A percentile compares a stretch with the other conserved stretches of the same genome.
These are phyloP conservation scores for Clohesyomyces aquaticus DNA, from an alignment of 495 filamentous ascomycete species.

Conservation along the genomic window DNA sequence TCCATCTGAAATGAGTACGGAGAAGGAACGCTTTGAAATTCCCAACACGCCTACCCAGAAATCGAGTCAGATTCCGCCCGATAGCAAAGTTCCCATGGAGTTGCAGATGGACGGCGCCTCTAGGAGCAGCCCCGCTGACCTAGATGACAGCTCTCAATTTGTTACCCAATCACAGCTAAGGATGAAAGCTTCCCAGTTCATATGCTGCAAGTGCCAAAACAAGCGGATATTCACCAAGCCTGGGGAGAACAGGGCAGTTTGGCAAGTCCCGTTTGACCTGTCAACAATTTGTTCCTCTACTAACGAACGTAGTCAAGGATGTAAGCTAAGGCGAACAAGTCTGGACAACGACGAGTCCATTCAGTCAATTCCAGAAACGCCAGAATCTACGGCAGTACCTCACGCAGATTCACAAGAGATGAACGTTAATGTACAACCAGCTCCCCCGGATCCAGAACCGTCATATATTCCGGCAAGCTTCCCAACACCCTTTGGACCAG, in stretches of 20 bases:
- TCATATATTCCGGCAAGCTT: not conserved
- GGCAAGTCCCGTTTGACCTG: not conserved
- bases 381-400: not conserved
- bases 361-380: constrained; percentile 15
- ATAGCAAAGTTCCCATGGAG: not conserved
- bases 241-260: not conserved
- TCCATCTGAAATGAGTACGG: not conserved
- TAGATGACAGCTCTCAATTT: not conserved
- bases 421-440: not conserved
- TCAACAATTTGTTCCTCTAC: not conserved
- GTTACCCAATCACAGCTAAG: not conserved
- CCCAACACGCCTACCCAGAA: constrained; percentile 13
- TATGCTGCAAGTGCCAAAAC: not conserved
- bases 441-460: not conserved
- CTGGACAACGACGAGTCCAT: constrained; percentile 3
- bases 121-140: not conserved
- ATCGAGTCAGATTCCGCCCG: constrained; percentile 3
- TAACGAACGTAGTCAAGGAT: constrained; percentile 2
- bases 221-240: not conserved
- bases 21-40: constrained; percentile 5
- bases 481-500: constrained; percentile 25
- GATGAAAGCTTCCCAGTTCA: not conserved
- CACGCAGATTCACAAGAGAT: not conserved
- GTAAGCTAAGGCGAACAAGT: constrained; percentile 4
- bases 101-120: not conserved